A percentile compares a stretch with the other conserved stretches of the same genome.
Conservation (phyloP, 257 asterid species). For the Lantana camara region DNA sequence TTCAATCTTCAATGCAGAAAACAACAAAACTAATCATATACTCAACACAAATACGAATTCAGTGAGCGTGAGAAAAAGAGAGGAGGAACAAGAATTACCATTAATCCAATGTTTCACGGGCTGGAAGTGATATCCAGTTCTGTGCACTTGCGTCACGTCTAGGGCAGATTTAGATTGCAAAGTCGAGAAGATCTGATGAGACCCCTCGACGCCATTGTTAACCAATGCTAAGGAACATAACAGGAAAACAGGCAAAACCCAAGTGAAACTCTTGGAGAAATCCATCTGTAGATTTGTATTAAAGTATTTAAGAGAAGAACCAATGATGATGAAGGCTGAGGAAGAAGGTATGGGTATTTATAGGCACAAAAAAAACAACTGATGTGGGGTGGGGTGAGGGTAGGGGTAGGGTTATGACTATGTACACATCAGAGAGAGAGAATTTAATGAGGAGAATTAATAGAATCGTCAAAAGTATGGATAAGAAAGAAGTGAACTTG, state of each 20-base stretch:
- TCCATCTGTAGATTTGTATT: neutral
- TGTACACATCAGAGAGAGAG: neutral
- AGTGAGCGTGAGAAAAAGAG: neutral
- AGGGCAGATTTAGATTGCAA: conserved; percentile 27
- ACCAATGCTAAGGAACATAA: conserved; percentile 25
- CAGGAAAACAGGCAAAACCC: conserved; percentile 24
- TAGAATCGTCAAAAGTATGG: neutral
- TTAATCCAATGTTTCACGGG: conserved; percentile 66
- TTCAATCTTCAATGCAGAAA: neutral
- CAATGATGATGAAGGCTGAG: neutral
- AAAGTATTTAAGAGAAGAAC: neutral
- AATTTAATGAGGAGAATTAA: neutral
- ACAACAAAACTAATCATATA: neutral
- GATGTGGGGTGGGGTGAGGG: neutral
- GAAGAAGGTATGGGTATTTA: conserved; percentile 6
- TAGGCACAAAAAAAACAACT: conserved; percentile 16
- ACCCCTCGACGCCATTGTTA: conserved; percentile 42
- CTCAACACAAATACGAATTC: neutral
- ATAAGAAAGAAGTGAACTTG: neutral
- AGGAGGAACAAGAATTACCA: conserved; percentile 30
- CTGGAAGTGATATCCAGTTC: conserved; percentile 69
- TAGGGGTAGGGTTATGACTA: neutral
- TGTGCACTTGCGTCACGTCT: conserved; percentile 31
- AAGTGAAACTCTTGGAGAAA: neutral
- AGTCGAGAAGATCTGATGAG: conserved; percentile 37